A percentile compares a stretch with the other conserved stretches of the same genome.
phyloP scores from a whole-genome alignment of 176 grass and related monocot species.

The Triticum urartu region DNA sequence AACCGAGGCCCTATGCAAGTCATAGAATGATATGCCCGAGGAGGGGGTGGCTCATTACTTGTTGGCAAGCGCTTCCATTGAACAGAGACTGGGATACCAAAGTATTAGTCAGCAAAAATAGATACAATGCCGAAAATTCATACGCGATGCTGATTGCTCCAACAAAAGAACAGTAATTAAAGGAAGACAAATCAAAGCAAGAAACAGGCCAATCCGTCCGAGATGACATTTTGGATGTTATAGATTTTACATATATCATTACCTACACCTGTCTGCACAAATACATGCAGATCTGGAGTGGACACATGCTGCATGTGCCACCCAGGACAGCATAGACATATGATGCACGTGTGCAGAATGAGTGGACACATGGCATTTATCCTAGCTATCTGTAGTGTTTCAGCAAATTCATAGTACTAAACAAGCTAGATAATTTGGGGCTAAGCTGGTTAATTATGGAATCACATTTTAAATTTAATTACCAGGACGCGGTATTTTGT shows the following conservation, averaged over 20 bases:
- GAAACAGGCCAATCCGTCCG: background rate
- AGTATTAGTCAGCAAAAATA: slow-evolving; percentile 26
- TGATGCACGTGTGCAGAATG: background rate
- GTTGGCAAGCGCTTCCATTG: slow-evolving; percentile 89
- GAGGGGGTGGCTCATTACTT: slow-evolving; percentile 69
- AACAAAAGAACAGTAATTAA: background rate
- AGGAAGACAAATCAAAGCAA: background rate
- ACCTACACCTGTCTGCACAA: background rate
- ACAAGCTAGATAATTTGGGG: background rate
- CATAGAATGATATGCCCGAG: slow-evolving; percentile 96
- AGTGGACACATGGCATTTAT: background rate
- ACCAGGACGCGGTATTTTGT: background rate
- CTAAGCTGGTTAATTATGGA: slow-evolving; percentile 13
- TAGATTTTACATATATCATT: background rate
- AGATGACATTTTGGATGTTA: slow-evolving; percentile 1
- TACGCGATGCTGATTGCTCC: background rate
- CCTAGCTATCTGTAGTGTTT: background rate
- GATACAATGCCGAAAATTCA: background rate
- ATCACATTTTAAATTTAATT: background rate
- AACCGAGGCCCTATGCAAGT: slow-evolving; percentile 69
- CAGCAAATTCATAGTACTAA: background rate
- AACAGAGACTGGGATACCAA: slow-evolving; percentile 67
- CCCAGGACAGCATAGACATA: background rate
- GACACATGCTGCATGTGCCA: background rate
- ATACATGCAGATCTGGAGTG: background rate